Percentiles rank a stretch among this genome's conserved stretches.
phyloP scores from a whole-genome alignment of 208 protist species.

The Wallacemonas sp. region DNA sequence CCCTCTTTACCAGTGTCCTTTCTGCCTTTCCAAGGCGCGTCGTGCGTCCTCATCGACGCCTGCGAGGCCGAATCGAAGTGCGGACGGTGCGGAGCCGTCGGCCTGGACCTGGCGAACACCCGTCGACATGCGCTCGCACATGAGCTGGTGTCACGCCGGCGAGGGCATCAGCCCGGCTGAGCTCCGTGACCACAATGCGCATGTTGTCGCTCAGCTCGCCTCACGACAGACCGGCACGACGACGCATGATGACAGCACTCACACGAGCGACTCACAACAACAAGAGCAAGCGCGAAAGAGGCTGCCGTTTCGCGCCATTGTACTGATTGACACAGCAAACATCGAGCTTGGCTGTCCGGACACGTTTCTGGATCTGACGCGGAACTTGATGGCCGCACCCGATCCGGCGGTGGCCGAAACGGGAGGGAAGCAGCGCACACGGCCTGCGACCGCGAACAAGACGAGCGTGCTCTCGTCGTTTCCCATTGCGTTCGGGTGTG shows the following conservation, averaged over 20 bases:
- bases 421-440: too few relatives aligned
- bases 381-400: slow-evolving; percentile 1
- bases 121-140: slow-evolving; percentile 48
- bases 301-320: slow-evolving; percentile 38
- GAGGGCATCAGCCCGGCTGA: slow-evolving; percentile 43
- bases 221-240: too few relatives aligned
- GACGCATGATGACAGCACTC: too few relatives aligned
- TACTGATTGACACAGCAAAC: slow-evolving; percentile 79
- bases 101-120: slow-evolving; percentile 38
- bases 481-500: slow-evolving; percentile 55
- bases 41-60: too few relatives aligned
- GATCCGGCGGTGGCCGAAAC: too few relatives aligned
- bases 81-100: background rate
- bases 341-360: slow-evolving; percentile 44
- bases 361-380: slow-evolving; percentile 44
- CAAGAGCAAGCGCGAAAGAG: too few relatives aligned
- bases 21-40: background rate
- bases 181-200: slow-evolving; percentile 49
- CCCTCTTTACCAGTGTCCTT: slow-evolving; percentile 7
- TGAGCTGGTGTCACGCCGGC: slow-evolving; percentile 62
- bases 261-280: too few relatives aligned
- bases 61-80: background rate
- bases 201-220: slow-evolving; percentile 32
- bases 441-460: background rate
- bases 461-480: slow-evolving; percentile 34